Conservation (phyloP, 1,139 yeast species). For the Meyerozyma guilliermondii region DNA sequence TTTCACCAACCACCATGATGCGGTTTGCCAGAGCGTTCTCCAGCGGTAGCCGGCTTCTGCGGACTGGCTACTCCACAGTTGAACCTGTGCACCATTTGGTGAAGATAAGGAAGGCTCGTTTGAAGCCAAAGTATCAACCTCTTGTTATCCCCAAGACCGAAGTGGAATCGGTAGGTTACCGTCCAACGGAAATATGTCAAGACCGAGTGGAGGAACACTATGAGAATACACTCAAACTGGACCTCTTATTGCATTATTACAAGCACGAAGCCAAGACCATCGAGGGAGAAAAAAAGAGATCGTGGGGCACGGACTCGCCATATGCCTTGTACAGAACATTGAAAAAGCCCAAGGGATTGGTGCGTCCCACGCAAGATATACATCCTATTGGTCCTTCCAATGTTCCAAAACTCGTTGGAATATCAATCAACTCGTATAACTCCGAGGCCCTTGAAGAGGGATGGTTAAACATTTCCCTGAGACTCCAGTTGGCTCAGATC, state of each 20-base stretch:
- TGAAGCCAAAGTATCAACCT: conserved; percentile 67
- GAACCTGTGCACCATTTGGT: conserved; percentile 91
- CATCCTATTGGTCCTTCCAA: conserved; percentile 60
- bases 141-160: conserved; percentile 64
- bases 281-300: conserved; percentile 70
- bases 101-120: conserved; percentile 61
- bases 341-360: conserved; percentile 61
- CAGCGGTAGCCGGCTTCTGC: conserved; percentile 32
- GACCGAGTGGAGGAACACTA: conserved; percentile 84
- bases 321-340: conserved; percentile 79
- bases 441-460: conserved; percentile 69
- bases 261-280: conserved; percentile 52
- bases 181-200: conserved; percentile 65
- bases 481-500: conserved; percentile 83
- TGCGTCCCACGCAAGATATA: conserved; percentile 68
- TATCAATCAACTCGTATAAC: conserved; percentile 73
- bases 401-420: conserved; percentile 64
- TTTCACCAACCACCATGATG: conserved; percentile 6
- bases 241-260: conserved; percentile 72
- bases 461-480: conserved; percentile 73
- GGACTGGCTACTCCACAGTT: conserved; percentile 73
- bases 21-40: conserved; percentile 43
- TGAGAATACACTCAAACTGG: conserved; percentile 65
- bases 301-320: conserved; percentile 88
- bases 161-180: conserved; percentile 70